Base-by-base conservation (phyloP, 352 stramenopile genomes). In the Thraustochytrium striatum region DNA sequence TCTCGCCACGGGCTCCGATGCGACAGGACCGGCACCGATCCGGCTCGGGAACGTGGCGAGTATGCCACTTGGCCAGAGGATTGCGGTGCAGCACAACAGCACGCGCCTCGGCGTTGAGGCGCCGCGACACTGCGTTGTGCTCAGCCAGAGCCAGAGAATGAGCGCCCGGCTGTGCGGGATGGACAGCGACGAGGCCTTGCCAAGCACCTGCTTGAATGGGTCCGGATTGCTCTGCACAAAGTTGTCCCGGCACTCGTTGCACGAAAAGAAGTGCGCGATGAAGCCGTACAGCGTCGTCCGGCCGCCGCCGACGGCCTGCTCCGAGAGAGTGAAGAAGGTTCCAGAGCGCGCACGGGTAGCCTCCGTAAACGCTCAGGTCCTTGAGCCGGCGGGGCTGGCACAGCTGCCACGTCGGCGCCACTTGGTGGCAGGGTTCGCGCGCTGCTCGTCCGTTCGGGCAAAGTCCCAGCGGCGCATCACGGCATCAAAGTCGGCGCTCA, bases 151-250 rank as follows among this genome's bases (percentile, higher is more conserved):
- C 9, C n/a, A 75, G 43, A 75, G 35, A 16, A 43, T 43, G 3
- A 75, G 65, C 19, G 65, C 65, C 3, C 65, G 44, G 1, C 32
- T 11, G 28, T 30, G n/a, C 7, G 65, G 52, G 7, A 75, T 25
- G 7, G 30, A 39, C 7, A 70, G 65, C 32, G 16, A 5, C 2
- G 2, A 13, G 3, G 65, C 65, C 5, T 30, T 72, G 3, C 61
- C 16, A 0, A 75, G 41, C 16, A 75, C 52, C 9, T 75, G 41
- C 13, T n/a, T 21, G 28, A 55, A 11, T 9, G 65, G 65, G 1
- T 72, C 35, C 11, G 65, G 65, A 35, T 75, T 75, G 47, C 65
- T 75, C 35, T 75, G 19, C 0, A 75, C n/a, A 70, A 75, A 75
- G 32, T 75, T 30, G 21, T 61, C 16, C 13, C 41, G 41, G 65